Percentiles rank a stretch among this genome's conserved stretches.
Conservation (phyloP, 2,329 filamentous ascomycete genomes). For the Fusarium continuum region DNA sequence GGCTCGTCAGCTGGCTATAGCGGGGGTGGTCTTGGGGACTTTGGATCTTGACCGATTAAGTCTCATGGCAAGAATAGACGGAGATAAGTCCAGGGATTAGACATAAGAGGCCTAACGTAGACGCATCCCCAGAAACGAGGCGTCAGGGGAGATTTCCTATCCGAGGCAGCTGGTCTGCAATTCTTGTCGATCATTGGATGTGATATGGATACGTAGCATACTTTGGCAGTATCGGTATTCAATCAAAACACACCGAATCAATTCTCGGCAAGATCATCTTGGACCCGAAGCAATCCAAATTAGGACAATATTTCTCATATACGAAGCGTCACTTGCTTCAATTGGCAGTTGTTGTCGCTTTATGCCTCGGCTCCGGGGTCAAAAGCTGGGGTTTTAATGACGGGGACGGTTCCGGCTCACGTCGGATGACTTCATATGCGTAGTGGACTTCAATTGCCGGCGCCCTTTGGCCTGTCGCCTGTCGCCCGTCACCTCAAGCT, state of each 20-base stretch:
- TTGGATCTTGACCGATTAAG: slow-evolving; percentile 48
- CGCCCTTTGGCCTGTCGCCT: slow-evolving; percentile 23
- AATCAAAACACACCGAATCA: slow-evolving; percentile 17
- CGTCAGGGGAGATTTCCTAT: slow-evolving; percentile 19
- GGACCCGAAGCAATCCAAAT: slow-evolving; percentile 21
- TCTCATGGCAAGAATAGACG: slow-evolving; percentile 35
- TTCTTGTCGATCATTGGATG: slow-evolving; percentile 30
- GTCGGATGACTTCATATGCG: slow-evolving; percentile 47
- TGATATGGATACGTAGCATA: slow-evolving; percentile 5
- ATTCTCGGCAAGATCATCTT: slow-evolving; percentile 16
- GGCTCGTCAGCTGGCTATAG: slow-evolving; percentile 41
- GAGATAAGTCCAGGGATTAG: slow-evolving; percentile 4
- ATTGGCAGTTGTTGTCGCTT: slow-evolving; percentile 8
- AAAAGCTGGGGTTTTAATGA: slow-evolving; percentile 40
- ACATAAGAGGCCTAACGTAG: slow-evolving; percentile 2
- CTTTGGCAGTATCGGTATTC: slow-evolving; percentile 26
- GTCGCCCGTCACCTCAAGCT: slow-evolving; percentile 21
- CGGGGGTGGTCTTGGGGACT: slow-evolving; percentile 43
- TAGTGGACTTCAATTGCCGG: slow-evolving; percentile 37
- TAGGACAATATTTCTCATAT: slow-evolving; percentile 21
- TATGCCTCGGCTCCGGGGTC: slow-evolving; percentile 37
- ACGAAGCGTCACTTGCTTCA: slow-evolving; percentile 6
- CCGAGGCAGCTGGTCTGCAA: slow-evolving; percentile 30
- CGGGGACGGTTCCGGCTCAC: slow-evolving; percentile 41
- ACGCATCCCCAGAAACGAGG: neutral